A percentile compares a stretch with the other conserved stretches of the same genome.
phyloP scores from a whole-genome alignment of 2,329 filamentous ascomycete species.

The Colletotrichum caudatum region DNA sequence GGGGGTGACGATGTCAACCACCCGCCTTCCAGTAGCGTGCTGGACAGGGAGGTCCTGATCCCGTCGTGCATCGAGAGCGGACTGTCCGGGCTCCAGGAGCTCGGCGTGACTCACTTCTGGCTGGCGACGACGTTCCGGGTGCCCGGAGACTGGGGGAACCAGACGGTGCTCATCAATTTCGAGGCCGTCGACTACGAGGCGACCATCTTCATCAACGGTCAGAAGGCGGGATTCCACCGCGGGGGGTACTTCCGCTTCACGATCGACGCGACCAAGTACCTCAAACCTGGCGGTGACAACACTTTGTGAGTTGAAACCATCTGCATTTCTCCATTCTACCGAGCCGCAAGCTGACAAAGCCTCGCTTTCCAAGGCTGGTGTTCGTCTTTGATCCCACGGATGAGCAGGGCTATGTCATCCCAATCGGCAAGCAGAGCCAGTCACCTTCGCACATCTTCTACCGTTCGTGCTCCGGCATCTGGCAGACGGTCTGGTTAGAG shows the following conservation, averaged over 20 bases:
- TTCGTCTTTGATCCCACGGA: slow-evolving; percentile 78
- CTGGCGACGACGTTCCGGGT: slow-evolving; percentile 65
- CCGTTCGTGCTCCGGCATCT: slow-evolving; percentile 78
- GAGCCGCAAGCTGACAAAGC: background rate
- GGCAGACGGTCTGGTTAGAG: slow-evolving; percentile 80
- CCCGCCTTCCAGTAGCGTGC: slow-evolving; percentile 45
- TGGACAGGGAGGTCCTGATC: slow-evolving; percentile 56
- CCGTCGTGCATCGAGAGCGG: slow-evolving; percentile 60
- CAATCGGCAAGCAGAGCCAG: slow-evolving; percentile 74
- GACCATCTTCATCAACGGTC: slow-evolving; percentile 69
- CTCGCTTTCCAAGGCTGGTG: slow-evolving; percentile 61
- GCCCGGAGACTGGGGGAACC: slow-evolving; percentile 58
- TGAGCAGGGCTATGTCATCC: slow-evolving; percentile 64
- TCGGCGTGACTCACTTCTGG: slow-evolving; percentile 59
- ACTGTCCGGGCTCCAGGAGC: slow-evolving; percentile 61
- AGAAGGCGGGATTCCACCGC: slow-evolving; percentile 63
- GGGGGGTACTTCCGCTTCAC: slow-evolving; percentile 74
- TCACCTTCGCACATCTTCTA: slow-evolving; percentile 75
- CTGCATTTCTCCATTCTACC: background rate
- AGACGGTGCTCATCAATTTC: slow-evolving; percentile 65
- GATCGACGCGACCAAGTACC: slow-evolving; percentile 65
- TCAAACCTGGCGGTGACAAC: slow-evolving; percentile 60
- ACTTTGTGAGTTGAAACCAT: slow-evolving; percentile 60
- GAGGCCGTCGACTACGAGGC: slow-evolving; percentile 70
- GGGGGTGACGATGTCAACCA: slow-evolving; percentile 40